Percentiles rank a stretch among this genome's conserved stretches.
These are phyloP conservation scores for Tylopilus cervinicoccineus DNA, from an alignment of 768 basidiomycete genomes.

Conservation along the genomic window DNA sequence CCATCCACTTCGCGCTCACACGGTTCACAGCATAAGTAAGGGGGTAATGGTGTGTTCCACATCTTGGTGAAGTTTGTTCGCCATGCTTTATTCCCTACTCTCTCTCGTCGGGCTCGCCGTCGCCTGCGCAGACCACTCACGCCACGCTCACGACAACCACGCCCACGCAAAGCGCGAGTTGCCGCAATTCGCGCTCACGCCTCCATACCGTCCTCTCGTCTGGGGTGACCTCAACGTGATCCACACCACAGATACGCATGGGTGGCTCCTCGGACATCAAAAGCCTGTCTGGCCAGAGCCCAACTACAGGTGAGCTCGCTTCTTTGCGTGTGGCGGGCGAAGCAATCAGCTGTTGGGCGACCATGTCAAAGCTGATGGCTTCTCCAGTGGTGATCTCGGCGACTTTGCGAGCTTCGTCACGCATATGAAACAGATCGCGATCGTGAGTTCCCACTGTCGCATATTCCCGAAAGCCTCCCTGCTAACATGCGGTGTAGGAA, in stretches of 20 bases:
- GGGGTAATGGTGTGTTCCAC: not conserved
- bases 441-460: conserved; percentile 33
- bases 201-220: conserved; percentile 62
- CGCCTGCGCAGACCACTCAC: conserved; percentile 19
- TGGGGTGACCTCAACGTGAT: conserved; percentile 92
- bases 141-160: conserved; percentile 27
- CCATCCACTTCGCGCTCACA: no score
- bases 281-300: conserved; percentile 70
- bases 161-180: conserved; percentile 34
- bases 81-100: conserved; percentile 17
- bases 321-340: not conserved
- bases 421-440: conserved; percentile 75
- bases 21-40: no score
- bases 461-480: not conserved
- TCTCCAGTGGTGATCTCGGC: conserved; percentile 57
- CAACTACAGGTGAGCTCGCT: conserved; percentile 52
- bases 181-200: conserved; percentile 41
- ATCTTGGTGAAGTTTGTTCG: not conserved
- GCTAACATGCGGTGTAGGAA: conserved; percentile 32
- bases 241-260: conserved; percentile 81
- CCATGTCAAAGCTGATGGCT: not conserved
- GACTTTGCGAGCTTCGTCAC: conserved; percentile 83
- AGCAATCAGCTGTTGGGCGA: no score
- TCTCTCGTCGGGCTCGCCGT: conserved; percentile 15
- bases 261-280: conserved; percentile 83